Conservation (phyloP, 495 filamentous ascomycete species). For the Neohortaea acidophila region DNA sequence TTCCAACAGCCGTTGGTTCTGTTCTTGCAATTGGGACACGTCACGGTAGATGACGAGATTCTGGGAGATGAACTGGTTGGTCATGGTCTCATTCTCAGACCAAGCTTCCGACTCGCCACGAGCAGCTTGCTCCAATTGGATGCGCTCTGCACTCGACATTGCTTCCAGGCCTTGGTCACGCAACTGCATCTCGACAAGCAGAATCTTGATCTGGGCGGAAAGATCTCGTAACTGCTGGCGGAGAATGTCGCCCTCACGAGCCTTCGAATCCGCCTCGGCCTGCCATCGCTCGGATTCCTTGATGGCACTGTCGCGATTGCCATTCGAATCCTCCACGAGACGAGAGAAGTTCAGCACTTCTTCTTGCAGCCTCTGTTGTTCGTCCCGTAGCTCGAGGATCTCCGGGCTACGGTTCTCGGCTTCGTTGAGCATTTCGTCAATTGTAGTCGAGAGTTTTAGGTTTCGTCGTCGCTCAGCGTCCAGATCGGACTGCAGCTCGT, state of each 20-base stretch:
- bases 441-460: conserved; percentile 51
- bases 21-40: conserved; percentile 69
- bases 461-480: conserved; percentile 52
- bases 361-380: conserved; percentile 38
- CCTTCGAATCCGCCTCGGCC: conserved; percentile 49
- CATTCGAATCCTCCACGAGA: conserved; percentile 39
- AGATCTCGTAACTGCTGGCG: conserved; percentile 82
- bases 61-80: conserved; percentile 72
- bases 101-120: conserved; percentile 46
- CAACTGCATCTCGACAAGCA: conserved; percentile 67
- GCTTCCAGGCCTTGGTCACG: conserved; percentile 62
- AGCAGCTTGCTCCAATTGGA: conserved; percentile 56
- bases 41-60: conserved; percentile 70
- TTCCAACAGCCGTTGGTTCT: conserved; percentile 69
- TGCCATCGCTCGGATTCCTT: conserved; percentile 58
- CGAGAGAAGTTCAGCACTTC: conserved; percentile 73
- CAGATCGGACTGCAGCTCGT: conserved; percentile 42
- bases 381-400: conserved; percentile 42
- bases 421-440: conserved; percentile 64
- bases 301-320: conserved; percentile 39
- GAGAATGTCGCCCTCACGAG: conserved; percentile 62
- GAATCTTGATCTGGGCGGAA: conserved; percentile 72
- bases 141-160: conserved; percentile 47
- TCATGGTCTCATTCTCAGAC: conserved; percentile 54
- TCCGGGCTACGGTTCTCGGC: conserved; percentile 46